Evolutionary conservation across 441 rosid species (phyloP).

Genomic region (Populus hybrid): DNA sequence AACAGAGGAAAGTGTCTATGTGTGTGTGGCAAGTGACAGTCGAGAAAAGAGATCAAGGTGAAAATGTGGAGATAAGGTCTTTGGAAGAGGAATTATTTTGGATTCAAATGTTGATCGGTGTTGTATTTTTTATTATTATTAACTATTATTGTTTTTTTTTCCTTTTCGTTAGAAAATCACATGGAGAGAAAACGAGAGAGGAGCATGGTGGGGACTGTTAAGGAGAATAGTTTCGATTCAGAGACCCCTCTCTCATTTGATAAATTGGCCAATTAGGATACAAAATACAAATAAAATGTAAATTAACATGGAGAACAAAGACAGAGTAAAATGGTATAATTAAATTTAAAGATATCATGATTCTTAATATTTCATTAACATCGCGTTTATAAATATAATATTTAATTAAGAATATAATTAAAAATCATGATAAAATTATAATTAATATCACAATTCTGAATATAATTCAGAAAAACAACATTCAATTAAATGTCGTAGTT

Average conservation of each 20-base stretch:
- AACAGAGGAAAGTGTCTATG: constrained; percentile 5
- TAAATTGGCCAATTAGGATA: neutral
- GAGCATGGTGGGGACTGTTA: constrained; percentile 32
- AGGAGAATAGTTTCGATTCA: neutral
- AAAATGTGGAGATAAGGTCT: neutral
- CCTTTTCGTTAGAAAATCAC: neutral
- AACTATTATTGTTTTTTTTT: neutral
- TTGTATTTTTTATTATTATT: no score
- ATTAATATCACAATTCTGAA: no score
- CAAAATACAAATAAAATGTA: no score
- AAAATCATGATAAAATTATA: no score
- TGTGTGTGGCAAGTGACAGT: constrained; percentile 14
- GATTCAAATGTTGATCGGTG: neutral
- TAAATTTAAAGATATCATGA: no score
- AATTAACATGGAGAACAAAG: no score
- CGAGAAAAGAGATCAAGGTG: constrained; percentile 7
- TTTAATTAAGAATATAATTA: no score
- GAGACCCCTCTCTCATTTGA: neutral
- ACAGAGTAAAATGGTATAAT: no score
- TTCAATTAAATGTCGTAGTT: no score
- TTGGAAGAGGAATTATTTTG: neutral
- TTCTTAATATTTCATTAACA: no score
- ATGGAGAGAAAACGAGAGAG: constrained; percentile 11
- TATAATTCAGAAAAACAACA: no score
- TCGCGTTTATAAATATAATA: no score